Percentiles rank a stretch among this genome's conserved stretches.
These are phyloP conservation scores for Polychaeton citri DNA, from an alignment of 2,329 filamentous ascomycete genomes.

Conservation along the genomic window DNA sequence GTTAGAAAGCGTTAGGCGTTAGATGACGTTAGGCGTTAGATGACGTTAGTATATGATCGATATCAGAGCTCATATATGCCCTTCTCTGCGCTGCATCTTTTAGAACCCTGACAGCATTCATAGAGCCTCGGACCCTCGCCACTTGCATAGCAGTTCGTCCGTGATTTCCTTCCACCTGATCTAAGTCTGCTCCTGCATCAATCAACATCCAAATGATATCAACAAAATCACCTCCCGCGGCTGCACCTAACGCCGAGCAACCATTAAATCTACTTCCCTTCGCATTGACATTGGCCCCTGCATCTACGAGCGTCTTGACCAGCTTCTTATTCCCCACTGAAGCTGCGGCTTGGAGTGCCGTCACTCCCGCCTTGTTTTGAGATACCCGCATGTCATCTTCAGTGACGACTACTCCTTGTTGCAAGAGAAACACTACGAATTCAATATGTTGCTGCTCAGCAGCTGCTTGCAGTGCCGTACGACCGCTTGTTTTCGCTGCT, in stretches of 20 bases:
- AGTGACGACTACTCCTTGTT: constrained; percentile 6
- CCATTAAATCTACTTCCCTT: not conserved
- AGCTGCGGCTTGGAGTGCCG: constrained; percentile 11
- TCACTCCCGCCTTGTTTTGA: constrained; percentile 6
- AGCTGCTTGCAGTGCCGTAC: constrained; percentile 9
- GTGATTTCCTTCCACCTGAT: not conserved
- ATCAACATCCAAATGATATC: not conserved
- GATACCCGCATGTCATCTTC: constrained; percentile 2
- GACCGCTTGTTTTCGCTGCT: constrained; percentile 6
- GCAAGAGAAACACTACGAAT: constrained; percentile 7
- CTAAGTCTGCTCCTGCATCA: not conserved
- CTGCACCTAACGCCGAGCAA: not conserved
- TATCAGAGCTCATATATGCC: too few relatives aligned
- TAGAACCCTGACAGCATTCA: not conserved
- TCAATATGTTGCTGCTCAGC: constrained; percentile 5
- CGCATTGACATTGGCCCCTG: not conserved
- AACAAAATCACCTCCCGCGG: not conserved
- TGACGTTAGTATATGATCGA: too few relatives aligned
- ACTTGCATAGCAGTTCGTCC: not conserved
- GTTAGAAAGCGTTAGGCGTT: too few relatives aligned
- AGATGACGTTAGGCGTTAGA: too few relatives aligned
- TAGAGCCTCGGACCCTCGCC: not conserved
- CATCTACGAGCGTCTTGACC: constrained; percentile 3
- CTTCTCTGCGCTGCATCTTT: not conserved
- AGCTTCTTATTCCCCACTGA: constrained; percentile 3